Conservation (phyloP, 805 yeast species). For the Monosporozyma servazzii region DNA sequence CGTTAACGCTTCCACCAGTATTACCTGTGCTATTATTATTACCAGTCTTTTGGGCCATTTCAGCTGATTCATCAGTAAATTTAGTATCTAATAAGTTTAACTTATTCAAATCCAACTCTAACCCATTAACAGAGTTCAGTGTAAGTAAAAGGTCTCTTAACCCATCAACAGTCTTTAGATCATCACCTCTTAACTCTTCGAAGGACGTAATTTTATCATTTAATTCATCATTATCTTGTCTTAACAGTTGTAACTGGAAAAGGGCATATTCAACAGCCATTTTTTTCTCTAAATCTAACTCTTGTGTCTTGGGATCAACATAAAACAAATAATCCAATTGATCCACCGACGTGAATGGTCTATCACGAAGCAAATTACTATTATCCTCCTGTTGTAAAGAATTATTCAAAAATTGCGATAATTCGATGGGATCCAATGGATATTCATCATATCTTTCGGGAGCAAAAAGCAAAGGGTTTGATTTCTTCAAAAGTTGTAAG, state of each 20-base stretch:
- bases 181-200: slow-evolving; percentile 9
- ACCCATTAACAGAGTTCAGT: slow-evolving; percentile 15
- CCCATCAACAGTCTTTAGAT: slow-evolving; percentile 13
- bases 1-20: neutral
- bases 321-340: slow-evolving; percentile 21
- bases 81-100: slow-evolving; percentile 1
- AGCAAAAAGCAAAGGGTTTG: slow-evolving; percentile 23
- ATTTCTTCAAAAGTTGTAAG: slow-evolving; percentile 17
- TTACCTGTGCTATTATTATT: neutral
- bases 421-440: slow-evolving; percentile 22
- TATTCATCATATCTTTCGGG: slow-evolving; percentile 20
- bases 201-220: slow-evolving; percentile 3
- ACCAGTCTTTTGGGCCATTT: neutral
- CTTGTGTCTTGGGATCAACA: slow-evolving; percentile 8
- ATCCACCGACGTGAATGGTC: slow-evolving; percentile 18
- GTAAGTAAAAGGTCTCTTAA: slow-evolving; percentile 12
- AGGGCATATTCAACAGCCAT: slow-evolving; percentile 24
- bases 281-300: slow-evolving; percentile 23
- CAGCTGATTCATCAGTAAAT: neutral
- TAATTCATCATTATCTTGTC: slow-evolving; percentile 5
- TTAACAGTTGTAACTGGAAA: slow-evolving; percentile 14
- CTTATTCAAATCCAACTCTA: slow-evolving; percentile 11
- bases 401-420: slow-evolving; percentile 18
- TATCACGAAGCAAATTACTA: slow-evolving; percentile 5
- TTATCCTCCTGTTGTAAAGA: slow-evolving; percentile 2